phyloP scores from a whole-genome alignment of 768 basidiomycete genomes.

The Pleurotus citrinopileatus region DNA sequence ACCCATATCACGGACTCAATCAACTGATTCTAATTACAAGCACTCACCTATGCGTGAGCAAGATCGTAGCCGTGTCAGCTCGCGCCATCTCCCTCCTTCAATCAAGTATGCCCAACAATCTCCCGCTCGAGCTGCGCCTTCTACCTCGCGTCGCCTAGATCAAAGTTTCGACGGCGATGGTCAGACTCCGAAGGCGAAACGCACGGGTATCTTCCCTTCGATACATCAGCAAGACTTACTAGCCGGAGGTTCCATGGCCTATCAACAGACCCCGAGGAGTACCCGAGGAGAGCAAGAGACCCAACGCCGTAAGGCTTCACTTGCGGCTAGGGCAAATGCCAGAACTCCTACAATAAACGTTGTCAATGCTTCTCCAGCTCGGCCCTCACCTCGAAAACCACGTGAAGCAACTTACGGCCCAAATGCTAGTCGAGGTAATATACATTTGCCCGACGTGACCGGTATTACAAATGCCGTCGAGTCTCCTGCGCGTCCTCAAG shows the following conservation, averaged over 20 bases:
- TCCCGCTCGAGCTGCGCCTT: background rate
- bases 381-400: background rate
- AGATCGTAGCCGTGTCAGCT: constrained; percentile 1
- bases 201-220: background rate
- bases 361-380: constrained; percentile 13
- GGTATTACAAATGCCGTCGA: constrained; percentile 77
- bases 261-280: background rate
- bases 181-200: background rate
- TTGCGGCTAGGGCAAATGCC: background rate
- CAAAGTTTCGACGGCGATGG: background rate
- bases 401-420: constrained; percentile 6
- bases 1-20: constrained; percentile 16
- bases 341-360: background rate
- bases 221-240: background rate
- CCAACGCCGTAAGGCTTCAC: background rate
- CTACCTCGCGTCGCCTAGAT: background rate
- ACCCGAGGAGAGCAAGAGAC: background rate
- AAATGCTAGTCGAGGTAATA: constrained; percentile 23
- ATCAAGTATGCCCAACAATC: background rate
- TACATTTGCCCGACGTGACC: constrained; percentile 80
- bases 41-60: constrained; percentile 5
- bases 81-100: background rate
- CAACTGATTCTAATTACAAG: constrained; percentile 5
- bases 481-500: constrained; percentile 60
- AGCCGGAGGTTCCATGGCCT: background rate